These are phyloP conservation scores for Apiotrichum gracile DNA, from an alignment of 1,284 basidiomycete genomes.

Conservation along the genomic window DNA sequence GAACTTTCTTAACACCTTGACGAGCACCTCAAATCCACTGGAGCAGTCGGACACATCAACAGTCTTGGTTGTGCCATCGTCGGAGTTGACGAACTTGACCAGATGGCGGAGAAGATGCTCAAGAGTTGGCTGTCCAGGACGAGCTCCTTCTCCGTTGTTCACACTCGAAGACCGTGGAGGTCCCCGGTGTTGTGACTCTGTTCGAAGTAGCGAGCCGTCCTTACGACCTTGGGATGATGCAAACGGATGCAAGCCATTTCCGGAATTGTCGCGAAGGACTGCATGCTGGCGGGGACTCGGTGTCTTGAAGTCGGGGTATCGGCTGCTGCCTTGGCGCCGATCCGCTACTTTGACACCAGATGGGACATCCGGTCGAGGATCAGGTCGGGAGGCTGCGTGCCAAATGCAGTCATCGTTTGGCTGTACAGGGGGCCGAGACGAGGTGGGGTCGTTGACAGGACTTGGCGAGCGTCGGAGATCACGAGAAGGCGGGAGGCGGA, in stretches of 20 bases:
- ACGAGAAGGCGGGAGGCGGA: conserved; percentile 30
- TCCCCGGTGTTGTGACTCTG: neutral
- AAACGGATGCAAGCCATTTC: conserved; percentile 30
- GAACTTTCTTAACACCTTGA: conserved; percentile 80
- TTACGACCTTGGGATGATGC: conserved; percentile 16
- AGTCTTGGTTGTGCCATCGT: conserved; percentile 65
- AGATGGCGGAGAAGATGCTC: conserved; percentile 34
- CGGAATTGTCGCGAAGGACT: neutral
- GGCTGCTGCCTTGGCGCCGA: conserved; percentile 1
- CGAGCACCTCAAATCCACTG: conserved; percentile 75
- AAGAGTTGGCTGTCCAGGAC: conserved; percentile 45
- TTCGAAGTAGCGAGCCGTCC: neutral
- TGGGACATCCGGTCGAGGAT: neutral
- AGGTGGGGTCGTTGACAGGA: conserved; percentile 20
- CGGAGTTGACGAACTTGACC: conserved; percentile 77
- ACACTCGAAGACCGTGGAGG: neutral
- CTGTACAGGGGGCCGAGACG: neutral
- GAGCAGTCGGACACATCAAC: conserved; percentile 73
- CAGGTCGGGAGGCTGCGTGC: neutral
- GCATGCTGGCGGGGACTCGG: neutral
- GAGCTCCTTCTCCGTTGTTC: neutral
- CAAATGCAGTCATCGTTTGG: neutral
- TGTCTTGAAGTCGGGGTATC: neutral
- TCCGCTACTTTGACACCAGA: neutral
- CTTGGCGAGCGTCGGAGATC: conserved; percentile 34